Conservation (phyloP, 805 yeast genomes). For the Yarrowia sp. region DNA sequence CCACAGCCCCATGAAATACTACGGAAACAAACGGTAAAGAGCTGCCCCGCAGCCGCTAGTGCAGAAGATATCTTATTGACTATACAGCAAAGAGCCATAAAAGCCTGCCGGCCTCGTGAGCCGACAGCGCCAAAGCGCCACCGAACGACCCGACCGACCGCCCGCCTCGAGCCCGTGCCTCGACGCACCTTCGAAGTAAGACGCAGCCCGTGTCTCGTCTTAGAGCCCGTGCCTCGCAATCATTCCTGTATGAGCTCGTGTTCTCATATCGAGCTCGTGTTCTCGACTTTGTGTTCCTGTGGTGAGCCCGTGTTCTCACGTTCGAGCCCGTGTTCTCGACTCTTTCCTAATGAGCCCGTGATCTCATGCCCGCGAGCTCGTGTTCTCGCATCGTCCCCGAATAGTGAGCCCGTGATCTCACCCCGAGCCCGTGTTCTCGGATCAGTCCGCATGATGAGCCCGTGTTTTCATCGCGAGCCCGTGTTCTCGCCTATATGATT, state of each 20-base stretch:
- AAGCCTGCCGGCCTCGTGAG: conserved; percentile 31
- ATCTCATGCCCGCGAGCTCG: conserved; percentile 21
- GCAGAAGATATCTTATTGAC: conserved; percentile 31
- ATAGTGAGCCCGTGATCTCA: conserved; percentile 31
- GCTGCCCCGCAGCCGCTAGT: conserved; percentile 23
- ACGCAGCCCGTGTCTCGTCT: conserved; percentile 29
- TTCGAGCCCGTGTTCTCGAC: conserved; percentile 32
- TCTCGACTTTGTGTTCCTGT: conserved; percentile 8
- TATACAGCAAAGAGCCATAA: conserved; percentile 32
- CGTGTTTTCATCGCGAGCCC: conserved; percentile 31
- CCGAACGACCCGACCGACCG: conserved; percentile 32
- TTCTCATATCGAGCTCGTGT: conserved; percentile 35
- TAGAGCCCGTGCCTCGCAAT: conserved; percentile 32
- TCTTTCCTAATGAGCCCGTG: conserved; percentile 31
- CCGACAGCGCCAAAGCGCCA: conserved; percentile 26
- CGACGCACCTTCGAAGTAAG: conserved; percentile 13
- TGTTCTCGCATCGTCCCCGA: conserved; percentile 20
- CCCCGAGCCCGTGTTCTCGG: conserved; percentile 34
- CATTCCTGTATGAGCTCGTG: conserved; percentile 33
- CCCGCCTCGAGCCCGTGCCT: conserved; percentile 35
- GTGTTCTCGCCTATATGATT: conserved; percentile 14
- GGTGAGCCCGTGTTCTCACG: conserved; percentile 23
- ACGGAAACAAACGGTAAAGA: conserved; percentile 26
- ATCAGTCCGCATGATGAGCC: conserved; percentile 10
- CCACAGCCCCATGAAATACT: conserved; percentile 29